Conservation (phyloP, 1,284 basidiomycete species). For the Sporisorium reilianum region DNA sequence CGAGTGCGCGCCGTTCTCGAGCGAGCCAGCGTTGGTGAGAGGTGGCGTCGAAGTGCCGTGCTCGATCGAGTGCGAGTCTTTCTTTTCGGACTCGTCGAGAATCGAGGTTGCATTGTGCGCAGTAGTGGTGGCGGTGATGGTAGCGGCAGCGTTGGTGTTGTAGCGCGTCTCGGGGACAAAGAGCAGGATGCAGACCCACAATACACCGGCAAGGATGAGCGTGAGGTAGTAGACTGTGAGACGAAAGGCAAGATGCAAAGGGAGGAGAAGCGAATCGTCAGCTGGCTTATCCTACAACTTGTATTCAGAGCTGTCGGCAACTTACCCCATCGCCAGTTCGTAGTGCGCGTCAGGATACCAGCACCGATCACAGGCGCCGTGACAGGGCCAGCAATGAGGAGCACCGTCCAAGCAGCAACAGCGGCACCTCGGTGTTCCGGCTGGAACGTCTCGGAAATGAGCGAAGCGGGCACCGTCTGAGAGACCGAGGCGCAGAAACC, state of each 20-base stretch:
- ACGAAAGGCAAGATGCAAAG: no score
- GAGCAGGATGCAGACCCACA: conserved; percentile 61
- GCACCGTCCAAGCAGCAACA: conserved; percentile 64
- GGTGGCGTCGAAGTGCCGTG: conserved; percentile 34
- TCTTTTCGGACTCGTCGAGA: conserved; percentile 22
- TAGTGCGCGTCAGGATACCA: conserved; percentile 55
- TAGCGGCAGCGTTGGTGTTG: conserved; percentile 27
- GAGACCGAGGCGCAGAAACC: conserved; percentile 42
- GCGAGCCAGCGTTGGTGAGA: conserved; percentile 14
- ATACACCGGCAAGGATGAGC: conserved; percentile 62
- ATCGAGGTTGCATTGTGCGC: conserved; percentile 3
- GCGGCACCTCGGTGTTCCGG: conserved; percentile 68
- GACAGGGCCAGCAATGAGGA: conserved; percentile 62
- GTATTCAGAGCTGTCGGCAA: no score
- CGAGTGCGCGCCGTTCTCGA: conserved; percentile 17
- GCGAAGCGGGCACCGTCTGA: conserved; percentile 48
- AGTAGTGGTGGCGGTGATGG: background rate
- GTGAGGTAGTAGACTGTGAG: conserved; percentile 69
- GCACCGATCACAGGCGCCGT: conserved; percentile 68
- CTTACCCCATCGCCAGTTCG: conserved; percentile 58
- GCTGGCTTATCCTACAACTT: no score
- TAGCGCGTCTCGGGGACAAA: conserved; percentile 69
- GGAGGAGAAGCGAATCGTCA: no score
- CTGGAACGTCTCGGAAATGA: conserved; percentile 50
- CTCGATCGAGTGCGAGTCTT: conserved; percentile 31